phyloP scores from a whole-genome alignment of 1,284 basidiomycete genomes.

The Ustilago xerochloae region DNA sequence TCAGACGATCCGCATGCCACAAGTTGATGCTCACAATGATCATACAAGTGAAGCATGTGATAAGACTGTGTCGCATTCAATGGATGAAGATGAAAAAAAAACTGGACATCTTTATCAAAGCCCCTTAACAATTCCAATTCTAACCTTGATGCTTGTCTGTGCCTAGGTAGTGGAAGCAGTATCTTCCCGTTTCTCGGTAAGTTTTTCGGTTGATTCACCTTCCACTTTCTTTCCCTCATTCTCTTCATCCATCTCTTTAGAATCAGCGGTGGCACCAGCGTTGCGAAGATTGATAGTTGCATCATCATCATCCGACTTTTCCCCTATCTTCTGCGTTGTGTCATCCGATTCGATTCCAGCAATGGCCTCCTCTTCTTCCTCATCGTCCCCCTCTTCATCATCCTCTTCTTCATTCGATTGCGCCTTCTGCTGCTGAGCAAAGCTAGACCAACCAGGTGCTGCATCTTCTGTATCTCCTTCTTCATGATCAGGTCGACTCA shows the following conservation, averaged over 20 bases:
- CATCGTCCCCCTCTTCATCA: constrained; percentile 10
- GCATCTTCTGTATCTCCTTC: constrained; percentile 26
- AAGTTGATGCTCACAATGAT: too few relatives aligned
- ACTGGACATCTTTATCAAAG: too few relatives aligned
- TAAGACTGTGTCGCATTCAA: too few relatives aligned
- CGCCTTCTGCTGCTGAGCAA: neutral
- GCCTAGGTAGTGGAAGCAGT: neutral
- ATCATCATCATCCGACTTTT: constrained; percentile 15
- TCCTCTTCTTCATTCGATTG: neutral
- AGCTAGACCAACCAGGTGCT: constrained; percentile 22
- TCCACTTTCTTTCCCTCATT: neutral
- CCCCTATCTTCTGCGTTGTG: constrained; percentile 21
- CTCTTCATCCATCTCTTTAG: neutral
- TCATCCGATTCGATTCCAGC: constrained; percentile 10
- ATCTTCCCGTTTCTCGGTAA: neutral
- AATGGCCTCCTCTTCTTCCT: constrained; percentile 10
- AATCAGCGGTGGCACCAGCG: neutral
- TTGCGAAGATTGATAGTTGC: constrained; percentile 37
- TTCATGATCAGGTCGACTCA: constrained; percentile 42
- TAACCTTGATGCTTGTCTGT: neutral
- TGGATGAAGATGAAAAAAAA: neutral
- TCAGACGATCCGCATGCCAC: too few relatives aligned
- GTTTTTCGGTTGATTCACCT: too few relatives aligned
- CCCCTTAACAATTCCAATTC: neutral
- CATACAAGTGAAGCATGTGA: too few relatives aligned